Conservation (phyloP, 2,329 filamentous ascomycete genomes). For the Ophiosphaerella narmari region DNA sequence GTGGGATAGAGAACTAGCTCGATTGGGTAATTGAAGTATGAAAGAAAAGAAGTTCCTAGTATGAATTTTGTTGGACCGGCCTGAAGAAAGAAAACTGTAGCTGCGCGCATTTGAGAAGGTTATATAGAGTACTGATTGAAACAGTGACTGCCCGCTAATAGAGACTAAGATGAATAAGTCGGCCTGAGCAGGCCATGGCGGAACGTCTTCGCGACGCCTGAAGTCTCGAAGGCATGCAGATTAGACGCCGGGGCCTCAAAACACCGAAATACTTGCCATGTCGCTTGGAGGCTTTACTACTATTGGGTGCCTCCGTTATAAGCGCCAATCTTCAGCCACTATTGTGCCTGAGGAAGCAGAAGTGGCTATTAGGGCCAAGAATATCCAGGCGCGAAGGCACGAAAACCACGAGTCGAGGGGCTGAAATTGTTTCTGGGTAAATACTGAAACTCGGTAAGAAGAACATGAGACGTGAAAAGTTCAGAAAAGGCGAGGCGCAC, state of each 20-base stretch:
- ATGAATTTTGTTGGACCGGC: conserved; percentile 43
- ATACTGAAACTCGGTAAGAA: conserved; percentile 41
- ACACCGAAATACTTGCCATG: not conserved
- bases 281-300: conserved; percentile 5
- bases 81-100: conserved; percentile 34
- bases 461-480: conserved; percentile 22
- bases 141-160: conserved; percentile 26
- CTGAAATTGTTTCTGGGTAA: conserved; percentile 32
- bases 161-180: conserved; percentile 24
- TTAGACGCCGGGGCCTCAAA: conserved; percentile 22
- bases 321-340: conserved; percentile 37
- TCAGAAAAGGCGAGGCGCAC: not conserved
- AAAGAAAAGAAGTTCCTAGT: conserved; percentile 33
- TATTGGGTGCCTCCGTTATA: conserved; percentile 30
- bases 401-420: conserved; percentile 14
- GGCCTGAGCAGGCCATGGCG: conserved; percentile 34
- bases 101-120: conserved; percentile 41
- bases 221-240: conserved; percentile 39
- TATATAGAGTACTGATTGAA: conserved; percentile 40
- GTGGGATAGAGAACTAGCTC: conserved; percentile 39
- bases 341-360: conserved; percentile 23
- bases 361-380: conserved; percentile 36
- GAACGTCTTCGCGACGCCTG: conserved; percentile 41
- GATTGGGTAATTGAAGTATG: conserved; percentile 23
- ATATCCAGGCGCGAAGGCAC: conserved; percentile 4